phyloP scores from a whole-genome alignment of 257 asterid species.

The Nicotiana sylvestris region DNA sequence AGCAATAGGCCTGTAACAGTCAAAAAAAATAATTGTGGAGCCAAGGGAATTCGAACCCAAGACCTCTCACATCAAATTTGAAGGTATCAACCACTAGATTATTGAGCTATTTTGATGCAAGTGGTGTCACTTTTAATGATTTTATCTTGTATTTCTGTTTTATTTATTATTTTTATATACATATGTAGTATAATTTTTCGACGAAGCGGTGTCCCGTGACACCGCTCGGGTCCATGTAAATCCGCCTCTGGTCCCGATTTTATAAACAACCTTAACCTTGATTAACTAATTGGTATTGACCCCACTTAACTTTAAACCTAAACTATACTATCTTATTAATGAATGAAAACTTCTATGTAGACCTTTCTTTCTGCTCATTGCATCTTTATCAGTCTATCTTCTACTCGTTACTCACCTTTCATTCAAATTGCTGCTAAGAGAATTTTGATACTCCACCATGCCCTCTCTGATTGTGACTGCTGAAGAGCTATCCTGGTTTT shows the following conservation, averaged over 20 bases:
- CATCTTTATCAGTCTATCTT: background rate
- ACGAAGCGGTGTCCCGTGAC: too few species aligned
- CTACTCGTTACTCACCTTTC: background rate
- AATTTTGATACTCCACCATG: background rate
- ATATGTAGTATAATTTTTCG: too few species aligned
- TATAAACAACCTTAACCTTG: background rate
- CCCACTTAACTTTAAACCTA: background rate
- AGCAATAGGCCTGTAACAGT: too few species aligned
- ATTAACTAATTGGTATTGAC: background rate
- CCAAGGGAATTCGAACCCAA: too few species aligned
- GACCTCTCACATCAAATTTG: too few species aligned
- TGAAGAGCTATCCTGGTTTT: background rate
- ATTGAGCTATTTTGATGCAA: too few species aligned
- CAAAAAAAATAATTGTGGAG: too few species aligned
- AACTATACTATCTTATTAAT: background rate
- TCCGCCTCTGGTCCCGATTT: background rate
- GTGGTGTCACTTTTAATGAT: too few species aligned
- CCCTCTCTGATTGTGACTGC: background rate
- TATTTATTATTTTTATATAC: too few species aligned
- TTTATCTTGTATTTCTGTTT: too few species aligned
- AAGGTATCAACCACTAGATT: too few species aligned
- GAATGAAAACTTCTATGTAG: background rate
- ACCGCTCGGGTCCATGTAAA: too few species aligned
- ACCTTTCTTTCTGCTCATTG: background rate
- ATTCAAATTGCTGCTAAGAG: constrained; percentile 3